phyloP scores from a whole-genome alignment of 2,329 filamentous ascomycete species.

The Paraphoma chrysanthemicola region DNA sequence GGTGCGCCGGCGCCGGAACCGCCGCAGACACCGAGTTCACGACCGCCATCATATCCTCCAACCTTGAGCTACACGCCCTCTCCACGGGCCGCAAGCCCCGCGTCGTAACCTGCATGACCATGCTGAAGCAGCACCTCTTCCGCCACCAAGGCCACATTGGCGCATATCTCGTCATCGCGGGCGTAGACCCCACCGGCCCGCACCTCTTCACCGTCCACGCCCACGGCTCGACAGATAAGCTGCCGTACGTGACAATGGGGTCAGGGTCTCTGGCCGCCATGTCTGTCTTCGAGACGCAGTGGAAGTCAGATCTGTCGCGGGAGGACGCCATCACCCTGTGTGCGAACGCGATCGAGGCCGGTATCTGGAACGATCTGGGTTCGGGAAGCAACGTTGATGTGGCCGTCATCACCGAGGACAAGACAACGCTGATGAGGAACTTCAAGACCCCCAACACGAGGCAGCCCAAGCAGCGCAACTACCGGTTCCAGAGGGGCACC shows the following conservation, averaged over 20 bases:
- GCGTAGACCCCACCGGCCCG: slow-evolving; percentile 92
- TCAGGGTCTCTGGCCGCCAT: slow-evolving; percentile 95
- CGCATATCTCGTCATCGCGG: slow-evolving; percentile 95
- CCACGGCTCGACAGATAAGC: slow-evolving; percentile 97
- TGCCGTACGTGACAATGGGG: slow-evolving; percentile 99
- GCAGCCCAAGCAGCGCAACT: slow-evolving; percentile 89
- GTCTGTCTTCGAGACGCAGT: slow-evolving; percentile 96
- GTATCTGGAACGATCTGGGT: slow-evolving; percentile 98
- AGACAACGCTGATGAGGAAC: slow-evolving; percentile 92
- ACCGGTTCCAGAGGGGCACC: slow-evolving; percentile 88
- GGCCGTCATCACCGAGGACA: slow-evolving; percentile 91
- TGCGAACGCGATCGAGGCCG: slow-evolving; percentile 87
- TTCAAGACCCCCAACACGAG: slow-evolving; percentile 93
- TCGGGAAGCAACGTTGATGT: slow-evolving; percentile 98
- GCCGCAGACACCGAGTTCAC: slow-evolving; percentile 99
- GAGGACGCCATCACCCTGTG: slow-evolving; percentile 85
- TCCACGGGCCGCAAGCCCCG: slow-evolving; percentile 96
- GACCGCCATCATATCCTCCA: slow-evolving; percentile 96
- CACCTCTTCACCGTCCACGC: slow-evolving; percentile 98
- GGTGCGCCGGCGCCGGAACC: slow-evolving; percentile 97
- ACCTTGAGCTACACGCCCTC: slow-evolving; percentile 95
- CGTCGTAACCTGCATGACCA: slow-evolving; percentile 98
- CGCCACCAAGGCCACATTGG: slow-evolving; percentile 97
- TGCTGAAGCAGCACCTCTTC: slow-evolving; percentile 99
- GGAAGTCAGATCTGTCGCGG: slow-evolving; percentile 78